Evolutionary conservation across 306 rosid species (phyloP), one percentile per base, ranked within the genome.

Genomic region (Prinsepia uniflora): DNA sequence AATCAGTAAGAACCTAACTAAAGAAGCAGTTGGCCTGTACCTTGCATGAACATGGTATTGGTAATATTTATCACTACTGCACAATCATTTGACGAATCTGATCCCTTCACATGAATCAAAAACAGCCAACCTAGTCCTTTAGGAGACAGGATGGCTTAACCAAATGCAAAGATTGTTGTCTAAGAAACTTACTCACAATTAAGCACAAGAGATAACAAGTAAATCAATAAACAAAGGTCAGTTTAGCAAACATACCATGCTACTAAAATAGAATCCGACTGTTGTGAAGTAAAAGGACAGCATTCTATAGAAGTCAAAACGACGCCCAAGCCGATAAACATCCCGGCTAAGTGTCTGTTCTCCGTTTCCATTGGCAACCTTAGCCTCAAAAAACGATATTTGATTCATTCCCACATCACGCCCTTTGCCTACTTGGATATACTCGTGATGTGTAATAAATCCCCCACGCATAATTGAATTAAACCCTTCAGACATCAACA

Each of bases 391-490:
- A 49, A 74, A 89, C 56, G 99, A 94, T 83, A 94, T 91, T 78
- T 91, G 99, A 78, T 94, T 94, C 99, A 94, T 82, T 65, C 99
- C 99, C 76, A 94, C 97, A 56, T 94, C 99, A 72, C 99, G 87
- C 58, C 97, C 99, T 85, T 91, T 94, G 55, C 99, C 99, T 55
- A 91, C 97, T 87, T 94, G 99, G 72, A 94, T 91, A 81, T 94
- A 94, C 79, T 94, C 99, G 65, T 94, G 92, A 84, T 94, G 97
- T 2, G 99, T 94, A 72, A 94, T 83, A 71, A 86, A 79, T 70
- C 99, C 99, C 50, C 89, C 87, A 7, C 99, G 96, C 70, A 94
- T 78, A 72, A 88, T 91, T 76, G 97, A 94, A 81, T 94, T 94
- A 81, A 36, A 94, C 67, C 99, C 99, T 94, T 79, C 19, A 55